Evolutionary conservation across 2,329 filamentous ascomycete species (phyloP).

Genomic region (Diaporthe humulicola): DNA sequence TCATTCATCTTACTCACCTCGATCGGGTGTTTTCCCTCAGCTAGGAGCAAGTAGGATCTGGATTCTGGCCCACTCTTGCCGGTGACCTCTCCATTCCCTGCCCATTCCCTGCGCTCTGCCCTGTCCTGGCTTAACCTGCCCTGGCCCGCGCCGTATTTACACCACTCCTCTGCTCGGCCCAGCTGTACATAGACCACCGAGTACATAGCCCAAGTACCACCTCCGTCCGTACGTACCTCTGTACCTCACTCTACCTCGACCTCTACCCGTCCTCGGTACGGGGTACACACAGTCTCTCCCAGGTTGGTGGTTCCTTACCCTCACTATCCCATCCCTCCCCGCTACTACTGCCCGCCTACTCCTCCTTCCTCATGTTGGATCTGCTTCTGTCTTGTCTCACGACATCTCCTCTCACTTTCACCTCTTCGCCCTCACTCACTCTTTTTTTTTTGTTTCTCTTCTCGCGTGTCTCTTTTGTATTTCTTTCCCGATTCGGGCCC

Average conservation of each 20-base stretch:
- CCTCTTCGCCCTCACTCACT: conserved; percentile 2
- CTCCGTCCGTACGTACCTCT: conserved; percentile 25
- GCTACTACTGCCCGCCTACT: not conserved
- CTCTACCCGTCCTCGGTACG: not conserved
- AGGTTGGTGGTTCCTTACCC: conserved; percentile 16
- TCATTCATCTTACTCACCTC: not conserved
- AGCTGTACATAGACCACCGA: conserved; percentile 22
- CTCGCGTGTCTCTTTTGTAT: conserved; percentile 30
- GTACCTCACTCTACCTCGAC: conserved; percentile 4
- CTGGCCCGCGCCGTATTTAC: conserved; percentile 25
- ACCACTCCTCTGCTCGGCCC: conserved; percentile 25
- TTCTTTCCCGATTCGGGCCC: conserved; percentile 22
- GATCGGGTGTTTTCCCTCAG: not conserved
- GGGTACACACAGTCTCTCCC: not conserved
- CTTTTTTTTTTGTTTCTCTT: conserved; percentile 28
- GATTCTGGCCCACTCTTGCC: conserved; percentile 29
- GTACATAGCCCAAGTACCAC: conserved; percentile 25
- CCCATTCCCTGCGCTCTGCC: not conserved
- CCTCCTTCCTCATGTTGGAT: conserved; percentile 15
- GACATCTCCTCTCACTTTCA: conserved; percentile 28
- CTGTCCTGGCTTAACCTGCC: not conserved
- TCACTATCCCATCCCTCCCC: conserved; percentile 3
- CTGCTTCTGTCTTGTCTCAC: conserved; percentile 31
- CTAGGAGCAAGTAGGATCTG: conserved; percentile 24
- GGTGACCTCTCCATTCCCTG: conserved; percentile 6